Base-by-base conservation (phyloP, 2,329 filamentous ascomycete genomes). In the Ophiocordyceps camponoti-saundersi region DNA sequence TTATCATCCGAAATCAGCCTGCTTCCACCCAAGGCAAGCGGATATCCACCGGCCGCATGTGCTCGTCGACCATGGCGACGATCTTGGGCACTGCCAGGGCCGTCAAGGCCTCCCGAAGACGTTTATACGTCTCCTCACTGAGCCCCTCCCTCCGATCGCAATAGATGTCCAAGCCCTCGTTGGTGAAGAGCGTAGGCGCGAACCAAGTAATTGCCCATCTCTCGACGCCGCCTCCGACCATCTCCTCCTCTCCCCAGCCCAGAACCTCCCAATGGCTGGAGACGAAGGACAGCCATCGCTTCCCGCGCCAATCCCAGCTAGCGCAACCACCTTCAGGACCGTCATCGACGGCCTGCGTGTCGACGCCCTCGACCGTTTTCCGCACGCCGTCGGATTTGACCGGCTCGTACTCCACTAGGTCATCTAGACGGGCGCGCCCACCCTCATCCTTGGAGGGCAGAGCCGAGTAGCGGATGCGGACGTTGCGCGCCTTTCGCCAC, bases 121-220 rank as follows among this genome's bases (percentile, higher is more conserved):
- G 67, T 45, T 62, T 65, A 39, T 79, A 69, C 46, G 78, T 75
- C 57, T 67, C 71, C 48, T 72, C 65, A 47, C 69, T 72, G 51
- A 86, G 52, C 0, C 83, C 82, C 51, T 71, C 73, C 46, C 64
- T 71, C 16, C 72, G 68, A 53, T 82, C 71, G 43, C 77, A 79
- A 61, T 90, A 92, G 11, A 93, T 63, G 63, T 94, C 87, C 29
- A 94, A 57, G 0, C 87, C 87, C 48, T 86, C 84, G 51, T 82
- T 82, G 7, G 86, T 92, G 55, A 94, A 93, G 42, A 89, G 54
- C 22, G 85, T 93, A 57, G 84, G 80, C 51, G 81, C 80, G 61
- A 94, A 94, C 71, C 82, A 90, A 5, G 85, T 93, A 15, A 94
- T 84, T 1, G 76, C 78, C 84, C 85, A 94, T 54, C 72, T 71